Evolutionary conservation across 768 basidiomycete species (phyloP).

Genomic region (Gyrodon lividus): DNA sequence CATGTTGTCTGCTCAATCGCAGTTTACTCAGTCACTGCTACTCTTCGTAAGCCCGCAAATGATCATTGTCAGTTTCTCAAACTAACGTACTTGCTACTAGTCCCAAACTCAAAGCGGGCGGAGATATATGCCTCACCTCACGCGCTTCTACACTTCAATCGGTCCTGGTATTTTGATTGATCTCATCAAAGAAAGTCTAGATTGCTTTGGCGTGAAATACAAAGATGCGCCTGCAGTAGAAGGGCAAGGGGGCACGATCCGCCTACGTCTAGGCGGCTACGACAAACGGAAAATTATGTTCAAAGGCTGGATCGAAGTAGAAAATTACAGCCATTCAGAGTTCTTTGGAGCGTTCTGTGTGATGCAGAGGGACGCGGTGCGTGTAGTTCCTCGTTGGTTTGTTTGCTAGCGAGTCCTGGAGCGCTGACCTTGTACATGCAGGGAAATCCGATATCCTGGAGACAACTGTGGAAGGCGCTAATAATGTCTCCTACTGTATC

Average conservation of each 20-base stretch:
- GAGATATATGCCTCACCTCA: slow-evolving; percentile 72
- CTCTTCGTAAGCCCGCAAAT: slow-evolving; percentile 60
- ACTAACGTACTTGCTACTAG: slow-evolving; percentile 36
- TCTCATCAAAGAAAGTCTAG: slow-evolving; percentile 55
- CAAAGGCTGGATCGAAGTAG: slow-evolving; percentile 76
- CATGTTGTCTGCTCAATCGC: slow-evolving; percentile 62
- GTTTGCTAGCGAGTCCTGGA: not conserved
- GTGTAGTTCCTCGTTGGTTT: slow-evolving; percentile 21
- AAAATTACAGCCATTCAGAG: slow-evolving; percentile 52
- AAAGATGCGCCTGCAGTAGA: slow-evolving; percentile 37
- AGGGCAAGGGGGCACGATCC: slow-evolving; percentile 22
- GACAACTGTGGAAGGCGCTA: slow-evolving; percentile 68
- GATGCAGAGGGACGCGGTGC: slow-evolving; percentile 67
- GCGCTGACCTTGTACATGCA: slow-evolving; percentile 20
- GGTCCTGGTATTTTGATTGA: slow-evolving; percentile 51
- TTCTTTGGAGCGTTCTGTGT: slow-evolving; percentile 61
- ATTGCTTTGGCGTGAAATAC: slow-evolving; percentile 46
- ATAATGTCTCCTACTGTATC: slow-evolving; percentile 51
- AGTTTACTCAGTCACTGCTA: slow-evolving; percentile 79
- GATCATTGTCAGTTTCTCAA: not conserved
- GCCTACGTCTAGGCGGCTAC: slow-evolving; percentile 63
- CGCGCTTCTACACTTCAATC: slow-evolving; percentile 74
- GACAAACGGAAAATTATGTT: slow-evolving; percentile 63
- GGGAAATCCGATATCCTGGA: slow-evolving; percentile 80
- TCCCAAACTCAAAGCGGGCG: slow-evolving; percentile 79